Percentiles rank a stretch among this genome's conserved stretches.
Conservation (phyloP, 495 filamentous ascomycete genomes). For the Pseudoneurospora amorphoporcata region DNA sequence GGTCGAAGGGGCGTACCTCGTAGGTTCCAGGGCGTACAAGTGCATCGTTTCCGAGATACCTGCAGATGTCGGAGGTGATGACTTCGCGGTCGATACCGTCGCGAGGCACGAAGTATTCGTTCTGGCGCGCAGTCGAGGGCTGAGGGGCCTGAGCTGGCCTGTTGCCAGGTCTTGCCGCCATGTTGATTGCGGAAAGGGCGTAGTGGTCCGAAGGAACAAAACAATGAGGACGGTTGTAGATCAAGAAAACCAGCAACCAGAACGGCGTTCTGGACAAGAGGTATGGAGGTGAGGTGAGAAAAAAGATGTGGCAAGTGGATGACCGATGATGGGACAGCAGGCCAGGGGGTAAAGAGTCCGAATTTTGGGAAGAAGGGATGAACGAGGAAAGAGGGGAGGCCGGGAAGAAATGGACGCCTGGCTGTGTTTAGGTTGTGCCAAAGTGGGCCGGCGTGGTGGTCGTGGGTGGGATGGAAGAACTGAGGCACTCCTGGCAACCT, state of each 20-base stretch:
- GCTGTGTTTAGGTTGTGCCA: slow-evolving; percentile 1
- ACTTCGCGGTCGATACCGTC: slow-evolving; percentile 90
- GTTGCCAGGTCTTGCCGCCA: slow-evolving; percentile 28
- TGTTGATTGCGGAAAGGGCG: slow-evolving; percentile 3
- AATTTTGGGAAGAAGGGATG: slow-evolving; percentile 6
- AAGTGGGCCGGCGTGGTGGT: slow-evolving; percentile 11
- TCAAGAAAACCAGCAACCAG: slow-evolving; percentile 2
- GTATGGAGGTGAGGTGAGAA: slow-evolving; percentile 15
- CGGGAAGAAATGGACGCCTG: slow-evolving; percentile 4
- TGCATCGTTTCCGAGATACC: slow-evolving; percentile 87
- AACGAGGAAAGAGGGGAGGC: slow-evolving; percentile 7
- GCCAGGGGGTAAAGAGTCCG: slow-evolving; percentile 6
- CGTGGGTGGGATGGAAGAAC: not conserved
- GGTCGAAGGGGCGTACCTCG: slow-evolving; percentile 46
- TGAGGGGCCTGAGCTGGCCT: slow-evolving; percentile 32
- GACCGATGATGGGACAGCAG: slow-evolving; percentile 8
- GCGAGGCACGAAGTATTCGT: slow-evolving; percentile 79
- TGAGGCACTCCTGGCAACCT: not conserved
- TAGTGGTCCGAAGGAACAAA: not conserved
- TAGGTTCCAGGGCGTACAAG: slow-evolving; percentile 76
- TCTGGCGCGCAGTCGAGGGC: slow-evolving; percentile 44
- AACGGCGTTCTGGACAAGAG: slow-evolving; percentile 2
- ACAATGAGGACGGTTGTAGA: not conserved
- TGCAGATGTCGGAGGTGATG: slow-evolving; percentile 89
- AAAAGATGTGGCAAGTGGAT: not conserved